A percentile compares a stretch with the other conserved stretches of the same genome.
phyloP scores from a whole-genome alignment of 352 stramenopile species.

The Globisporangium carolinianum region DNA sequence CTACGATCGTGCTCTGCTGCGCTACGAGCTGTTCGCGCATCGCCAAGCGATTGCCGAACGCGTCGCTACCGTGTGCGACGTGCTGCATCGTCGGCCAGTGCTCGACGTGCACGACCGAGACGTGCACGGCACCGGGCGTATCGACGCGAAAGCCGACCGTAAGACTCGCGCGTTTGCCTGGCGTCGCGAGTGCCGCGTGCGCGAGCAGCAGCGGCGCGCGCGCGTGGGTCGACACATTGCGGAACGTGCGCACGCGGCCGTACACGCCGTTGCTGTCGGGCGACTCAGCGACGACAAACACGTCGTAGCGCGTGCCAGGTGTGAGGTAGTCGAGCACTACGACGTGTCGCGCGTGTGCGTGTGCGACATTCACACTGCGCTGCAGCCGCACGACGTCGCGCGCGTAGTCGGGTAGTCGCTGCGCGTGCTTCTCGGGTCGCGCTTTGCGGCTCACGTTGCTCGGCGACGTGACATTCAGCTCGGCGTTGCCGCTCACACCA shows the following conservation, averaged over 20 bases:
- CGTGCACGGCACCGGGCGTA: slow-evolving; percentile 44
- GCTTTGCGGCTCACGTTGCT: slow-evolving; percentile 73
- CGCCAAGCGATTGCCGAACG: slow-evolving; percentile 60
- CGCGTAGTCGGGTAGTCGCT: slow-evolving; percentile 49
- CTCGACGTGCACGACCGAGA: slow-evolving; percentile 38
- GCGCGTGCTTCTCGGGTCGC: slow-evolving; percentile 18
- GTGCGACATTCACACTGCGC: slow-evolving; percentile 29
- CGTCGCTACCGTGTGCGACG: slow-evolving; percentile 37
- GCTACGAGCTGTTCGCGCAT: slow-evolving; percentile 46
- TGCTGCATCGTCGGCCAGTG: slow-evolving; percentile 25
- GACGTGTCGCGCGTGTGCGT: slow-evolving; percentile 20
- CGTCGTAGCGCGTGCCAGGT: slow-evolving; percentile 51
- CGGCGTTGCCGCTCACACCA: slow-evolving; percentile 40
- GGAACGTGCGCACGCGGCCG: slow-evolving; percentile 32
- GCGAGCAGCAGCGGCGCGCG: slow-evolving; percentile 60
- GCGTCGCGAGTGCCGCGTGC: slow-evolving; percentile 57
- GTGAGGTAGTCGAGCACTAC: slow-evolving; percentile 60
- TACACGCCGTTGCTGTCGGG: slow-evolving; percentile 53
- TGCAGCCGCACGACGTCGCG: slow-evolving; percentile 49
- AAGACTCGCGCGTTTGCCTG: slow-evolving; percentile 33
- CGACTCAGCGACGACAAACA: slow-evolving; percentile 56
- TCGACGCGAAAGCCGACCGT: slow-evolving; percentile 64
- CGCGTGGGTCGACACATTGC: slow-evolving; percentile 44
- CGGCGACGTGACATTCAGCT: slow-evolving; percentile 63
- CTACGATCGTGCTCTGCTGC: slow-evolving; percentile 29